Base-by-base conservation (phyloP, 1,284 basidiomycete species). In the Coniophora puteana region DNA sequence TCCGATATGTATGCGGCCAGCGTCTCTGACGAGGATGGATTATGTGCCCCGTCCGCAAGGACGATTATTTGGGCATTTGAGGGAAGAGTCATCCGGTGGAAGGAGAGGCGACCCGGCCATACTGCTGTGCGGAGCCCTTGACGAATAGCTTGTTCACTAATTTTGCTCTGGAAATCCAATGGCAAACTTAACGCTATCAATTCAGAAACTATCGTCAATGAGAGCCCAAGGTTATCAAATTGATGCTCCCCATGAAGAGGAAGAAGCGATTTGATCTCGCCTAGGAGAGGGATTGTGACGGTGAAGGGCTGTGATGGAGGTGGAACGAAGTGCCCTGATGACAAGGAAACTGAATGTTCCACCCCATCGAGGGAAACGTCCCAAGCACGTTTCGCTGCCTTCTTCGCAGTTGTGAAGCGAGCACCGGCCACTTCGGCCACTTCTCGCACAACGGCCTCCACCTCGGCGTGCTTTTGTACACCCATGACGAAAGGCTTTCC, bases 11-110 rank as follows among this genome's bases (percentile, higher is more conserved):
- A 98, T 5, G 68, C 58, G 1, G 81, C 71, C 7, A 99, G 76
- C 0, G 80, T 80, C 14, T 60, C 50, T 0, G 92, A 77, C 0
- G 93, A 93, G 5, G 89, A 83, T n/a, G 81, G 68, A 57, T 99
- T 99, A 61, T 99, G 96, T 1, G 96, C 95, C 4, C 96, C 96
- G 57, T 99, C 96, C 2, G 87, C 83, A 6, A 99, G 72, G 5
- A 93, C 65, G 24, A 18, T 41, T n/a, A n/a, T n/a, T n/a, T n/a
- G n/a, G n/a, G n/a, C 13, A 14, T 18, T 14, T 27, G 34, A 38
- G n/a, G 18, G 12, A 14, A 20, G 38, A 3, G 41, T 38, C 73
- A 41, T 67, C 63, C 43, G 74, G 51, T 82, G 70, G 62, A 78
- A 97, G 0, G 87, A 87, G 13, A 97, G 76, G 40, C 95, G 71